Base-by-base conservation (phyloP, 352 stramenopile species). In the Phytophthora syringae region DNA sequence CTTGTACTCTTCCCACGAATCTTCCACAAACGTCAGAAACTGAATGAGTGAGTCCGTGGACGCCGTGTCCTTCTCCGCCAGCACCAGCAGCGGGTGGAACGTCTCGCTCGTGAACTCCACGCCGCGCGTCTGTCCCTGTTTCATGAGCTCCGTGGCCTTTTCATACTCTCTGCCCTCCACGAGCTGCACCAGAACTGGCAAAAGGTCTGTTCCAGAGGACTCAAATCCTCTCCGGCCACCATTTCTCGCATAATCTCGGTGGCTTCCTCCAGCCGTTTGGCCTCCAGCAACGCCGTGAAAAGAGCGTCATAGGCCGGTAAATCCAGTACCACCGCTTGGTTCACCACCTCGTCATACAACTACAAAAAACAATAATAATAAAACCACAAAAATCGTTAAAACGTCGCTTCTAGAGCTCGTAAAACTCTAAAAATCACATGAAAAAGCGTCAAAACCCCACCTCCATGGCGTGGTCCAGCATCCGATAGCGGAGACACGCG, bases 1-100 rank as follows among this genome's bases (percentile, higher is more conserved):
- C 74, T 88, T 86, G 72, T 79, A 80, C 47, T 90, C 84, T 25
- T 82, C 74, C 84, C 83, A 90, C 20, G 73, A 72, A 24, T 89
- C 70, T 28, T 93, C 84, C 5, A 93, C 65, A 59, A 89, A 89
- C 7, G 70, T 70, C 2, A 90, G 49, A 30, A 93, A 84, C 45
- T 67, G 72, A 27, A 87, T 77, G 25, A 88, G 71, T 47, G 79
- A 80, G 52, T 89, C 79, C 5, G 71, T 82, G 24, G 76, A 77
- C 16, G 80, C 54, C 9, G 82, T 65, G 37, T 89, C 74, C 9
- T 76, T 63, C 34, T 86, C 77, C 1, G 77, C 68, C 13, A 84
- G 25, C 52, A 82, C 64, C 18, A 93, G 53, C 11, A 93, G 57
- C 28, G 76, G 61, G 27, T 80, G 54, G 55, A 89, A 93, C 42